A percentile compares a stretch with the other conserved stretches of the same genome.
These are phyloP conservation scores for Rehmannia glutinosa DNA, from an alignment of 257 asterid genomes.

Conservation along the genomic window DNA sequence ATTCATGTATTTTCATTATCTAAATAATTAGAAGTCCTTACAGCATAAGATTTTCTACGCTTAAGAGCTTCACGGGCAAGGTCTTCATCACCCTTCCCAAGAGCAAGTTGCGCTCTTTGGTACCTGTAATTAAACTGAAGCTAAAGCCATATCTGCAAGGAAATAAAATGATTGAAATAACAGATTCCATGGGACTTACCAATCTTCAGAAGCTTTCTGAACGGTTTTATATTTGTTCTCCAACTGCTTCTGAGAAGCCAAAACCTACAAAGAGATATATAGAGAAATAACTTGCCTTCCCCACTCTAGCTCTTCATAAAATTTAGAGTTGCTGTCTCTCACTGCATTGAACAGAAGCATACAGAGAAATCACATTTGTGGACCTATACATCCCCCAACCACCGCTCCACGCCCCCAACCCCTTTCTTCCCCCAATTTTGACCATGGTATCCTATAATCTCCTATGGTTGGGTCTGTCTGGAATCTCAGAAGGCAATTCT, in stretches of 20 bases:
- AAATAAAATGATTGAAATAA: conserved; percentile 16
- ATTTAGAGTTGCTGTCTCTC: neutral
- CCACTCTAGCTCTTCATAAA: neutral
- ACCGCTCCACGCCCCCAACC: neutral
- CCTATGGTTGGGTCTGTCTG: no score
- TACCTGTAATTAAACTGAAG: conserved; percentile 57
- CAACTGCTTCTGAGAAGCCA: conserved; percentile 96
- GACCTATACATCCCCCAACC: neutral
- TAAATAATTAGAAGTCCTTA: conserved; percentile 29
- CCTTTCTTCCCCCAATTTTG: neutral
- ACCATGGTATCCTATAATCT: neutral
- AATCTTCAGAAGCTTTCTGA: conserved; percentile 88
- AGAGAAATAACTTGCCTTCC: conserved; percentile 9
- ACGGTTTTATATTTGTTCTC: conserved; percentile 88
- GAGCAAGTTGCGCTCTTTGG: conserved; percentile 94
- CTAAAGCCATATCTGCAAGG: conserved; percentile 15
- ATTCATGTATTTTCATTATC: neutral
- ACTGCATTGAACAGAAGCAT: neutral
- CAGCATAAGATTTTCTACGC: conserved; percentile 89
- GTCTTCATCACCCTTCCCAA: conserved; percentile 91
- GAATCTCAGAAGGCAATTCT: no score
- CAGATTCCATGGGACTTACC: conserved; percentile 42
- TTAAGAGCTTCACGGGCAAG: conserved; percentile 99
- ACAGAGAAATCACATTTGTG: neutral
- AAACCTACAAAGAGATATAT: conserved; percentile 48